Evolutionary conservation across 352 stramenopile species (phyloP), one percentile per base, ranked within the genome.

Genomic region (Phytophthora cryptogea): DNA sequence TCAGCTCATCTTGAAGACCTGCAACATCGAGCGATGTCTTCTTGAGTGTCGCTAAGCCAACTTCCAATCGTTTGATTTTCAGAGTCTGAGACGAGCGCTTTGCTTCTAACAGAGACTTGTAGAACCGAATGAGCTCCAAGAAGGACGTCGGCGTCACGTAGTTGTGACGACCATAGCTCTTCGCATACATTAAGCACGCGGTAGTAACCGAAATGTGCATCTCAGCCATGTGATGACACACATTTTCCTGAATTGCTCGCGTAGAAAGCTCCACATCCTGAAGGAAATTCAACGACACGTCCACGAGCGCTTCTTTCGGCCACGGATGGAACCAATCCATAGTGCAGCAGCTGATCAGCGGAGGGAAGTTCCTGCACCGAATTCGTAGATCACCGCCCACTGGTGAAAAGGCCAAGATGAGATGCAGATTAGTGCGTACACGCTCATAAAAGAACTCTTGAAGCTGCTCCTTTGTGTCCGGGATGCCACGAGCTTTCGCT

Each of bases 71-170:
- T 27, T 86, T 75, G 45, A 96, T 94, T 40, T 89, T 88, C 2
- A 71, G 57, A 2, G 53, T 62, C 33, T 92, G 72, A 2, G 76
- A 73, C 0, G 63, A 50, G n/a, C 86, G 84, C 30, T 94, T 90
- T 8, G 45, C 31, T 13, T 55, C 51, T 4, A 97, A 49, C 3
- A 98, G 68, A 14, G 68, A 80, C 35, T 93, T 95, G 54, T 97
- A 98, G 46, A 98, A 97, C 7, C 80, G 74, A 56, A 98, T 97
- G 0, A 98, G 65, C 60, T 98, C 92, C 13, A 98, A 60, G 48
- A 97, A 98, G 2, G 80, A 96, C 31, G 94, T 98, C 2, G 92
- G 92, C 0, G 92, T 98, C 43, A 96, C 92, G 65, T 98, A 98
- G 63, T 97, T 97, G 63, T 87, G 93, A 8, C 92, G 74, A 1